Evolutionary conservation across 2,329 filamentous ascomycete genomes (phyloP).

Genomic region (Ophiostoma novo-ulmi): DNA sequence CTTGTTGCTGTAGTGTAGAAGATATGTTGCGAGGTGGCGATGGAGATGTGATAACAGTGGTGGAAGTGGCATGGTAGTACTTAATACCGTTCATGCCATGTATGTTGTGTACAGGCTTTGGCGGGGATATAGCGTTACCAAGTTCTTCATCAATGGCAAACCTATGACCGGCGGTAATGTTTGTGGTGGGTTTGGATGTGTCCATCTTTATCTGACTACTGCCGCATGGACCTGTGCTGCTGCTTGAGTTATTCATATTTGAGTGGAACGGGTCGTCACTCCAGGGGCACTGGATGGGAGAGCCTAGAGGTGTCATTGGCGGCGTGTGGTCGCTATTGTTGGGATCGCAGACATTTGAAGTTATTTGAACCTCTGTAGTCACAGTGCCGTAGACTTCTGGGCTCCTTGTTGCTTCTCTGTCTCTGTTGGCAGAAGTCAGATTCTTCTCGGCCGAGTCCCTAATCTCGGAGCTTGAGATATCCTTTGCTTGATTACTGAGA

Average conservation of each 20-base stretch:
- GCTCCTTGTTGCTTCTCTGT: slow-evolving; percentile 13
- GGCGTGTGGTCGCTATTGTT: slow-evolving; percentile 17
- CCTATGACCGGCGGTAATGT: background rate
- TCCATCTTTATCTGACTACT: background rate
- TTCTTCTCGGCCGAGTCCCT: slow-evolving; percentile 23
- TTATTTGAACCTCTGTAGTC: slow-evolving; percentile 49
- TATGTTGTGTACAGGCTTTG: slow-evolving; percentile 17
- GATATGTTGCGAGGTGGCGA: background rate
- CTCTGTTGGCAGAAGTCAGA: background rate
- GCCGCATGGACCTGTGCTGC: background rate
- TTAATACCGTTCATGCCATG: slow-evolving; percentile 17
- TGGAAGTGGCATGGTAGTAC: slow-evolving; percentile 19
- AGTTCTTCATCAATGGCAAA: slow-evolving; percentile 15
- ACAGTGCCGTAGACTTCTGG: slow-evolving; percentile 45
- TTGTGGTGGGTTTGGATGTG: background rate
- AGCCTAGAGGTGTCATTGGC: slow-evolving; percentile 20
- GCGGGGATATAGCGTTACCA: background rate
- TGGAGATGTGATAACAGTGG: slow-evolving; percentile 22
- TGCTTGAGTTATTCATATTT: background rate
- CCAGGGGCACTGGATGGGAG: slow-evolving; percentile 24
- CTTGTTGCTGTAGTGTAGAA: background rate
- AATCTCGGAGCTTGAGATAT: slow-evolving; percentile 31
- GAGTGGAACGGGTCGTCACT: slow-evolving; percentile 19
- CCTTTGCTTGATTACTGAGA: slow-evolving; percentile 40
- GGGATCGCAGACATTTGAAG: slow-evolving; percentile 32